Percentiles rank a stretch among this genome's conserved stretches.
Conservation (phyloP, 2,329 filamentous ascomycete genomes). For the Paramyrothecium roridum region DNA sequence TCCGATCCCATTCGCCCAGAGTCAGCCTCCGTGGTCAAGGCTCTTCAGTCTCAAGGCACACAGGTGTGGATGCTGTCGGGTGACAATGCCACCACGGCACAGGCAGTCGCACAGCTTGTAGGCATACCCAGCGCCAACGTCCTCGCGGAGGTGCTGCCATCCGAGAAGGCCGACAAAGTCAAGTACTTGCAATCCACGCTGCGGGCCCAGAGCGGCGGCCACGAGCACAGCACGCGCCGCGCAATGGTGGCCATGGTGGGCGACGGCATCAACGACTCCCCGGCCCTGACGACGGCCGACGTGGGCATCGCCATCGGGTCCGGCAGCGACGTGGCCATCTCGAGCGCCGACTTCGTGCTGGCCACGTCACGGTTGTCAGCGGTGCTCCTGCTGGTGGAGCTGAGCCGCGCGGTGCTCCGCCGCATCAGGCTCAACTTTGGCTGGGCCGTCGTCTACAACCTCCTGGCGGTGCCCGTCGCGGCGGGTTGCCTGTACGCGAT, state of each 20-base stretch:
- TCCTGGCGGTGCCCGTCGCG: conserved; percentile 73
- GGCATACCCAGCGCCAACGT: conserved; percentile 73
- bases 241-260: conserved; percentile 77
- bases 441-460: conserved; percentile 83
- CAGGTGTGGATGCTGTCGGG: conserved; percentile 91
- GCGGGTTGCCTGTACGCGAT: conserved; percentile 72
- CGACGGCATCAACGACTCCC: conserved; percentile 86
- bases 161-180: conserved; percentile 75
- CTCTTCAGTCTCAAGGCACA: conserved; percentile 63
- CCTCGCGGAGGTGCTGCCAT: conserved; percentile 82
- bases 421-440: conserved; percentile 81
- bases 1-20: conserved; percentile 79
- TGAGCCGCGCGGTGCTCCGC: conserved; percentile 69
- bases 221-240: conserved; percentile 28
- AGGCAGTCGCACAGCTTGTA: conserved; percentile 71
- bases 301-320: conserved; percentile 82
- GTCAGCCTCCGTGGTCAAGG: conserved; percentile 59
- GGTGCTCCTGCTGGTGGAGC: conserved; percentile 69
- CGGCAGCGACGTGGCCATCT: conserved; percentile 81
- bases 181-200: conserved; percentile 56
- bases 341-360: conserved; percentile 77
- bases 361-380: conserved; percentile 67
- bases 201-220: conserved; percentile 24
- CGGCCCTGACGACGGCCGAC: conserved; percentile 75
- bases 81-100: conserved; percentile 82